Conservation (phyloP, 164 flowering plant genomes). For the Chimonanthus praecox region DNA sequence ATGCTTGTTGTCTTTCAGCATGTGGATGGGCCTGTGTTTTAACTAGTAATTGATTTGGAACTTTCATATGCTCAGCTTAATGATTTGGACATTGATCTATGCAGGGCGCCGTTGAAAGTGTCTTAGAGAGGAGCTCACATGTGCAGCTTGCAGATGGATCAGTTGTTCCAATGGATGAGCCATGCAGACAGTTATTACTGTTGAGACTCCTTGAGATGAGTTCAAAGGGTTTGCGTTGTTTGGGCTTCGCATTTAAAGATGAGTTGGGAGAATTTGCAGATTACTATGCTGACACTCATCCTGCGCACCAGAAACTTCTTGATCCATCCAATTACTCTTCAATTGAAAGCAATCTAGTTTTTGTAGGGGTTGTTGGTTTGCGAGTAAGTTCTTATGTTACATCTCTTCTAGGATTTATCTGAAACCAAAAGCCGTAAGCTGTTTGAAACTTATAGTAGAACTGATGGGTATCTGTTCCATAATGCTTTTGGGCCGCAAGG, state of each 20-base stretch:
- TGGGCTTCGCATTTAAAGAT: slow-evolving; percentile 86
- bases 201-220: slow-evolving; percentile 63
- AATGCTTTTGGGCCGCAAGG: not conserved
- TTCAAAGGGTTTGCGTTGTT: slow-evolving; percentile 78
- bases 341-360: slow-evolving; percentile 68
- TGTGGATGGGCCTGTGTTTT: too few species aligned
- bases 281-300: slow-evolving; percentile 59
- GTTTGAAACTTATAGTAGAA: not conserved
- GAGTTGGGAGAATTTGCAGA: slow-evolving; percentile 79
- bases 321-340: slow-evolving; percentile 64
- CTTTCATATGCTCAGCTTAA: not conserved
- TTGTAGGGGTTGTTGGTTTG: slow-evolving; percentile 87
- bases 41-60: not conserved
- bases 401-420: not conserved
- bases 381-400: slow-evolving; percentile 45
- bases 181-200: slow-evolving; percentile 58
- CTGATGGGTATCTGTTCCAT: not conserved
- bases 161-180: slow-evolving; percentile 60
- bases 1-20: too few species aligned
- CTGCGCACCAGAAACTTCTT: slow-evolving; percentile 78
- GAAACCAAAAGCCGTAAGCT: not conserved
- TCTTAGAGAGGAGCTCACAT: slow-evolving; percentile 71
- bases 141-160: slow-evolving; percentile 94
- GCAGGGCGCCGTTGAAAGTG: slow-evolving; percentile 90
- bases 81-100: slow-evolving; percentile 4